Percentiles rank a stretch among this genome's conserved stretches.
These are phyloP conservation scores for Yarrowia sp. DNA, from an alignment of 805 yeast genomes.

Conservation along the genomic window DNA sequence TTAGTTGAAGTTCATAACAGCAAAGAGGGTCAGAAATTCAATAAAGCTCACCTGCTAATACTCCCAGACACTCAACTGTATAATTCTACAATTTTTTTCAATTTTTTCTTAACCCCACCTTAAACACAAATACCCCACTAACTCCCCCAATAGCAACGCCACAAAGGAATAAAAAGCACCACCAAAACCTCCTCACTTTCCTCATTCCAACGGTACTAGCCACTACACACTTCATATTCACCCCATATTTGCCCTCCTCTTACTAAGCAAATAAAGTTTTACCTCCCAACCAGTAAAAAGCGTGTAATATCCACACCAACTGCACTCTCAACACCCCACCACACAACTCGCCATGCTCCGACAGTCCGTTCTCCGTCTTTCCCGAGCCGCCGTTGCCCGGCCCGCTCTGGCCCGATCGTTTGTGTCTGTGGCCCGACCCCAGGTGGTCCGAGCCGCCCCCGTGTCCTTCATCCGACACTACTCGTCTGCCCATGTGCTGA, in stretches of 20 bases:
- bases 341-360: conserved; percentile 12
- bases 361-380: conserved; percentile 38
- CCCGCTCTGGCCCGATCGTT: conserved; percentile 33
- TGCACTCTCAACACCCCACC: not conserved
- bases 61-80: too few species aligned
- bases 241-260: not conserved
- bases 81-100: too few species aligned
- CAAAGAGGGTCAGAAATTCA: too few species aligned
- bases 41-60: too few species aligned
- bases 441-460: conserved; percentile 22
- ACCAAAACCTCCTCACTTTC: too few species aligned
- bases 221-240: not conserved
- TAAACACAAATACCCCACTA: too few species aligned
- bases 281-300: conserved; percentile 38
- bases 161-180: too few species aligned
- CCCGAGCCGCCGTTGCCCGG: conserved; percentile 36
- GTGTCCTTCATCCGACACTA: conserved; percentile 38
- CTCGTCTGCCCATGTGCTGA: conserved; percentile 49
- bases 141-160: too few species aligned
- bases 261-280: not conserved
- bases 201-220: not conserved
- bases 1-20: too few species aligned
- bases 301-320: not conserved
- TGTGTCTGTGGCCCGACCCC: conserved; percentile 27
- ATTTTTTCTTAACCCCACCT: too few species aligned